A percentile compares a stretch with the other conserved stretches of the same genome.
Evolutionary conservation across 2,329 filamentous ascomycete species (phyloP).

Genomic region (Exophiala viscosa): DNA sequence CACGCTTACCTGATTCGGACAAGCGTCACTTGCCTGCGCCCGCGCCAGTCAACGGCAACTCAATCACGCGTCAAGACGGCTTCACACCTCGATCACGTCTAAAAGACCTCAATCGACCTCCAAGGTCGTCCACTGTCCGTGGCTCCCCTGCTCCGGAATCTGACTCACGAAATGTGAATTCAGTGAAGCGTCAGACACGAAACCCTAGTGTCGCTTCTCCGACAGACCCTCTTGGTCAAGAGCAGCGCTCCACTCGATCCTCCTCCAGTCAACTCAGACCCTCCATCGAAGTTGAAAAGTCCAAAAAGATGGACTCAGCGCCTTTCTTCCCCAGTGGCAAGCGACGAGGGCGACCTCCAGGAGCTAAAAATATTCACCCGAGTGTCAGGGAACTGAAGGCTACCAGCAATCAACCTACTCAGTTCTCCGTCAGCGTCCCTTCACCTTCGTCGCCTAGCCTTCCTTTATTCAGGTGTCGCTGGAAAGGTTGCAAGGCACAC

Average conservation of each 20-base stretch:
- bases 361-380: conserved; percentile 31
- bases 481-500: conserved; percentile 55
- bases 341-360: conserved; percentile 31
- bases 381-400: conserved; percentile 7
- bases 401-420: background rate
- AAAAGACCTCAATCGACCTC: background rate
- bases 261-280: conserved; percentile 7
- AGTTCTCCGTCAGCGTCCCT: conserved; percentile 6
- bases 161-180: background rate
- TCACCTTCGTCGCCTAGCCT: conserved; percentile 10
- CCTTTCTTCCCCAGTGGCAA: conserved; percentile 12
- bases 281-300: background rate
- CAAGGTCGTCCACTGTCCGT: background rate
- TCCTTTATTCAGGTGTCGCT: conserved; percentile 52
- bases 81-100: background rate
- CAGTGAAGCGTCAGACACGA: conserved; percentile 5
- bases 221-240: background rate
- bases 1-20: conserved; percentile 20
- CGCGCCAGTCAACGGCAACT: background rate
- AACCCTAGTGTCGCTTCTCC: conserved; percentile 1
- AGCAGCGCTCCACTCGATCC: conserved; percentile 4
- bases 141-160: background rate
- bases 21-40: conserved; percentile 15
- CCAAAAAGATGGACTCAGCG: conserved; percentile 2
- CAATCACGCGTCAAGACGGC: background rate